Base-by-base conservation (phyloP, 371 early-diverging fungal genomes). In the Capillidium rhysosporum region DNA sequence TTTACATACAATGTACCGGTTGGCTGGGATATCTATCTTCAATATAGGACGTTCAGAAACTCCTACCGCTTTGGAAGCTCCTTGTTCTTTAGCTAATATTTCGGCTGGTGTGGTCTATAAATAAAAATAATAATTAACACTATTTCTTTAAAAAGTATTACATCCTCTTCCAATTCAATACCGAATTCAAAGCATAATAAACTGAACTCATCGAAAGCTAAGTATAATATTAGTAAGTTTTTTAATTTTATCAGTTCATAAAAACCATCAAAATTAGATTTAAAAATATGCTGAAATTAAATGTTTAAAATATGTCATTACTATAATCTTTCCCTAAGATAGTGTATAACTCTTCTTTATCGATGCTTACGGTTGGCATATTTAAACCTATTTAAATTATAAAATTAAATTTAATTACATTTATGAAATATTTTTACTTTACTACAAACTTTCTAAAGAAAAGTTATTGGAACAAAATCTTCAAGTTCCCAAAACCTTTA, bases 151-250 rank as follows among this genome's bases (percentile, higher is more conserved):
- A 18, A 28, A 14, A 3, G 31, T 61, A 72, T 63, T 79, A 82
- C 76, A 69, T 89, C 91, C 65, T 97, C 99, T 61, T 99, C 99
- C 29, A 98, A 75, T 74, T 99, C 99, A 62, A 99, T 86, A 57
- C 99, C 99, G 74, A 92, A 98, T 66, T 95, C 92, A 78, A 99
- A 99, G 69, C 99, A 92, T 54, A 98, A 74, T 66, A 96, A 92
- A 64, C 88, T 82, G 73, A 98, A 92, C 60, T 91, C 89, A 44
- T 85, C 79, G 60, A 74, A 74, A 52, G 85, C 80, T 80, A 65
- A 45, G 30, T 43, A 47, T 20, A 54, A 41, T 18, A 46, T 34
- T 46, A 34, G 28, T 41, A 18, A 31, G 51, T 54, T 21, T 46
- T 46, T 53, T 26, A 10, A 25, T 46, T 18, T 28, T 46, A 53